Evolutionary conservation across 352 stramenopile genomes (phyloP).

Genomic region (Pythium chondricola): DNA sequence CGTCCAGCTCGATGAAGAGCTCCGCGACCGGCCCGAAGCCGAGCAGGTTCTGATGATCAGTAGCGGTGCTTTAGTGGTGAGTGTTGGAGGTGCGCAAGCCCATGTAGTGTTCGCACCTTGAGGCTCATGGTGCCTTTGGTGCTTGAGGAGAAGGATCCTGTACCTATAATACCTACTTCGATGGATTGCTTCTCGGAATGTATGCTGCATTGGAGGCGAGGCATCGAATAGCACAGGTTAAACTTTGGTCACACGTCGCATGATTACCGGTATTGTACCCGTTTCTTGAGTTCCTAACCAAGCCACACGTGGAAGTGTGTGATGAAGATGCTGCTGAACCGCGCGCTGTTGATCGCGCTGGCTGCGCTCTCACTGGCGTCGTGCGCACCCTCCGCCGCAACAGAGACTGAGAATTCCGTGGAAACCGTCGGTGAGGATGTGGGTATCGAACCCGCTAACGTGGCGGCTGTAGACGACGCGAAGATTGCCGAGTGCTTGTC

Average conservation of each 20-base stretch:
- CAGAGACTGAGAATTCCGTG: no score
- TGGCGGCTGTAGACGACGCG: no score
- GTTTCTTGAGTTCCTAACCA: no score
- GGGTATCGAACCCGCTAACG: no score
- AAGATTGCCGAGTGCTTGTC: constrained; percentile 18
- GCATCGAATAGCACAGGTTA: neutral
- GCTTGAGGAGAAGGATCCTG: neutral
- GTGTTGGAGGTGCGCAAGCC: neutral
- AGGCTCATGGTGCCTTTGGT: constrained; percentile 11
- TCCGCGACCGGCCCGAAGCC: constrained; percentile 40
- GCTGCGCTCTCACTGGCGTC: no score
- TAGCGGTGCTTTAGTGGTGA: neutral
- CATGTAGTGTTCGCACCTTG: constrained; percentile 6
- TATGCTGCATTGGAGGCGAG: neutral
- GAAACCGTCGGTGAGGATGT: no score
- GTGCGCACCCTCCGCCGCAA: no score
- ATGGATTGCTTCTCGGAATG: neutral
- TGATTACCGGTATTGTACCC: constrained; percentile 4
- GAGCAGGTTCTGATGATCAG: constrained; percentile 36
- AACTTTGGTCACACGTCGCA: neutral
- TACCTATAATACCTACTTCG: no score
- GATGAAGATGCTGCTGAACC: no score
- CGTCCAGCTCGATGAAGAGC: constrained; percentile 33
- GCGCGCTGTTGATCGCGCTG: no score
- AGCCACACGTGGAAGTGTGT: no score